Base-by-base conservation (phyloP, 2,329 filamentous ascomycete species). In the Penicillium capsulatum region DNA sequence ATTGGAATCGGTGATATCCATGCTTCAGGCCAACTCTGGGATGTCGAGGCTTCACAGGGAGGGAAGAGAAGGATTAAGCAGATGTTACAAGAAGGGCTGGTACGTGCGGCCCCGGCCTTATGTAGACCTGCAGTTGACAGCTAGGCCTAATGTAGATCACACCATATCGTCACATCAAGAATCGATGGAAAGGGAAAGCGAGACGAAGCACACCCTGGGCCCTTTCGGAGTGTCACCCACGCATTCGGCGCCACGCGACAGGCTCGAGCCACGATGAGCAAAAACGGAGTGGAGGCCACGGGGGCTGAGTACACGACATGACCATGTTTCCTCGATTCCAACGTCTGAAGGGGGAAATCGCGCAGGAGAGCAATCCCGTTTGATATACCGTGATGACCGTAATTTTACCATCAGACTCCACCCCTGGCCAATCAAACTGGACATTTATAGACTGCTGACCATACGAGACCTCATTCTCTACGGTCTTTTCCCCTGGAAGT, bases 191-290 rank as follows among this genome's bases (percentile, higher is more conserved):
- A 28, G 8, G 42, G 38, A 42, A 48, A 27, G 30, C 33, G 30
- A 31, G 15, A 38, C 17, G 34, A 36, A n/a, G n/a, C n/a, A n/a
- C n/a, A n/a, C n/a, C 31, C 37, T 22, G 22, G 17, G 10, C 20
- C 24, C 11, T 32, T 20, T 27, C 24, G 6, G 16, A 22, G 20
- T 38, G 40, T 36, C 34, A 41, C 32, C n/a, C n/a, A 36, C 17
- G 36, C 32, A 40, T 42, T 32, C 46, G 41, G 41, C 37, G 39
- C 47, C 44, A 47, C 45, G 44, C 47, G 47, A 40, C 13, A 14
- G 17, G 36, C 30, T 22, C 14, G 15, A 31, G 32, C 33, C 43
- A 46, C 43, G 46, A 48, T 34, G 32, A 20, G 19, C 6, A 6
- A 19, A 6, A 34, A n/a, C 8, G 8, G 3, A 19, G 31, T n/a